Base-by-base conservation (phyloP, 2,329 filamentous ascomycete genomes). In the Zopfia rhizophila region DNA sequence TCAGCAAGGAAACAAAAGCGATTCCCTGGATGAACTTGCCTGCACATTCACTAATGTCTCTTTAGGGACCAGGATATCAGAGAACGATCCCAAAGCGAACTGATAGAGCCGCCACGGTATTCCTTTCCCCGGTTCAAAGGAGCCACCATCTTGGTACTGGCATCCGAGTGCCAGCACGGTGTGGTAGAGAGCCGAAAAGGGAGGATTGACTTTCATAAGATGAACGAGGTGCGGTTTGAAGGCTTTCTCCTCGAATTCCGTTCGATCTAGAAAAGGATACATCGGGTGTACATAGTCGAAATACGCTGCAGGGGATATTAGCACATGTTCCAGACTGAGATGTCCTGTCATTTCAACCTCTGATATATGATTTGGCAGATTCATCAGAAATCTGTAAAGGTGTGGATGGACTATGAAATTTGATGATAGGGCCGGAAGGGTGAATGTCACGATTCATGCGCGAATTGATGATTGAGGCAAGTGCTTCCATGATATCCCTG, bases 241-340 rank as follows among this genome's bases (percentile, higher is more conserved):
- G 5, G 63, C 65, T 13, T 63, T 61, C 0, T 58, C 45, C 46
- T 75, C 69, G 41, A 78, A 77, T 3, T 55, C 37, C 12, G 48
- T 36, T 22, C 60, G 63, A 32, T 76, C 70, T 1, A 78, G 61
- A 42, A 77, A 76, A 1, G 75, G 73, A 45, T 75, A 72, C 0
- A 73, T 28, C 0, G 68, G 68, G 43, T 77, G 74, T 2, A 73
- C 53, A 8, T 69, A 60, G 2, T 69, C 56, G 42, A 77, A 78
- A 54, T 76, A 77, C 17, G 61, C 66, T 73, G 25, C n/a, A n/a
- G n/a, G n/a, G n/a, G n/a, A n/a, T n/a, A n/a, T n/a, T n/a, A n/a
- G n/a, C n/a, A n/a, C n/a, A n/a, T n/a, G n/a, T n/a, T n/a, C n/a
- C n/a, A n/a, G n/a, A n/a, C n/a, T n/a, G n/a, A n/a, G n/a, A n/a